A percentile compares a stretch with the other conserved stretches of the same genome.
These are phyloP conservation scores for Fusarium lateritium DNA, from an alignment of 2,329 filamentous ascomycete species.

Conservation along the genomic window DNA sequence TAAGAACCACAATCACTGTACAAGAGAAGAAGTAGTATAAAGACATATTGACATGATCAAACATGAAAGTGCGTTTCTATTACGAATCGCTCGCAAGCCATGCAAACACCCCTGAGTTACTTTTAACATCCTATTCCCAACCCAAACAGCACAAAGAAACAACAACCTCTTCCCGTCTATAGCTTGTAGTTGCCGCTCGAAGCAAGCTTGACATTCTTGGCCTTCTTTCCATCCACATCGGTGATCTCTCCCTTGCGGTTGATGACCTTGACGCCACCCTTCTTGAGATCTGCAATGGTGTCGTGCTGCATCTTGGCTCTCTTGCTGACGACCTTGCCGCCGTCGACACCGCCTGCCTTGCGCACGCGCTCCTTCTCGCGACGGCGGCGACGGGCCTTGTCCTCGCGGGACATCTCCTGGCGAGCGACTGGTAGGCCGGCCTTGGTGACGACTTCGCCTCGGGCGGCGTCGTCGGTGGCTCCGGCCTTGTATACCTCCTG, in stretches of 20 bases:
- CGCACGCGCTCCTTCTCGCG: conserved; percentile 88
- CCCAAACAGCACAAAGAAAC: conserved; percentile 25
- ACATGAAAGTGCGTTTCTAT: conserved; percentile 42
- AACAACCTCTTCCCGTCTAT: conserved; percentile 52
- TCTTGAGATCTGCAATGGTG: conserved; percentile 79
- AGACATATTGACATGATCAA: conserved; percentile 30
- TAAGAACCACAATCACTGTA: background rate
- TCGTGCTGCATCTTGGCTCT: conserved; percentile 65
- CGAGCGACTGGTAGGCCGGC: conserved; percentile 82
- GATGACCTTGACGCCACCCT: conserved; percentile 92
- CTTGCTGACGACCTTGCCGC: conserved; percentile 67
- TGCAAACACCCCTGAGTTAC: conserved; percentile 35
- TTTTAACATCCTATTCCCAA: conserved; percentile 18
- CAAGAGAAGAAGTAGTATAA: background rate
- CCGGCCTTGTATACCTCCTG: conserved; percentile 95
- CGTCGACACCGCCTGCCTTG: conserved; percentile 71
- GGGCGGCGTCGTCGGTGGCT: conserved; percentile 70
- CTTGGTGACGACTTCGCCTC: conserved; percentile 83
- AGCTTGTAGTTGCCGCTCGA: conserved; percentile 75
- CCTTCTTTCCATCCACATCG: conserved; percentile 86
- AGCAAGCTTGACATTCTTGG: conserved; percentile 66
- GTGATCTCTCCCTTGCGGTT: conserved; percentile 89
- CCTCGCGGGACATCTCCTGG: conserved; percentile 90
- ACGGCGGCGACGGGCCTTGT: conserved; percentile 82
- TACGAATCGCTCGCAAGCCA: conserved; percentile 44